A percentile compares a stretch with the other conserved stretches of the same genome.
These are phyloP conservation scores for Solanum chacoense DNA, from an alignment of 305 asterid species.

Conservation along the genomic window DNA sequence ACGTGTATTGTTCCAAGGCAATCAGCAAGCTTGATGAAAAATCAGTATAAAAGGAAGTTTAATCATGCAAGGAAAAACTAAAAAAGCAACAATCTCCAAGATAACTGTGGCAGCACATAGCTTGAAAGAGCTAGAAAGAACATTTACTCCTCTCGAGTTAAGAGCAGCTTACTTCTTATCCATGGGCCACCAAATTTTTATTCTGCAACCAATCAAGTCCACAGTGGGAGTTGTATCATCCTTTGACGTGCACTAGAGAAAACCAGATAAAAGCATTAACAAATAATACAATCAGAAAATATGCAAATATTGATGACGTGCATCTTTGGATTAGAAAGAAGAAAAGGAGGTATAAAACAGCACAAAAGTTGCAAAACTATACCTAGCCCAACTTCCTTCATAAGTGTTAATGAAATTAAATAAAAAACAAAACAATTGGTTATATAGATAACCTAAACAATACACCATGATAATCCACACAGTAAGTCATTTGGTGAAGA, in stretches of 20 bases:
- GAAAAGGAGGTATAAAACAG: neutral
- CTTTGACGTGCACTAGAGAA: conserved; percentile 58
- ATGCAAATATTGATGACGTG: neutral
- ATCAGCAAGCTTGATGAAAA: neutral
- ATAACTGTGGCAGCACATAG: neutral
- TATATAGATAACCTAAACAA: neutral
- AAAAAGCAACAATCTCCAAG: neutral
- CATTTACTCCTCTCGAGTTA: neutral
- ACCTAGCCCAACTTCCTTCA: neutral
- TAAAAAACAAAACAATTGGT: neutral
- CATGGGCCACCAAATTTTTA: conserved; percentile 99
- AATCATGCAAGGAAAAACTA: neutral
- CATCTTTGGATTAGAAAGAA: neutral
- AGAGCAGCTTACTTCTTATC: conserved; percentile 69
- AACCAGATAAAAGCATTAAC: conserved; percentile 7
- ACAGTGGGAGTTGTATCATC: conserved; percentile 32
- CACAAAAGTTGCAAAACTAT: neutral
- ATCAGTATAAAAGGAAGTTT: neutral
- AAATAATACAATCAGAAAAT: neutral
- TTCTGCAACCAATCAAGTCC: conserved; percentile 76
- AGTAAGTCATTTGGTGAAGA: neutral
- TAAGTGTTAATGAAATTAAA: neutral
- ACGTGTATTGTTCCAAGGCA: neutral
- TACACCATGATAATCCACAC: neutral
- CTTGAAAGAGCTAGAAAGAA: conserved; percentile 1